Percentiles rank a stretch among this genome's conserved stretches.
phyloP scores from a whole-genome alignment of 371 early-diverging fungal genomes.

The Circinella umbellata region DNA sequence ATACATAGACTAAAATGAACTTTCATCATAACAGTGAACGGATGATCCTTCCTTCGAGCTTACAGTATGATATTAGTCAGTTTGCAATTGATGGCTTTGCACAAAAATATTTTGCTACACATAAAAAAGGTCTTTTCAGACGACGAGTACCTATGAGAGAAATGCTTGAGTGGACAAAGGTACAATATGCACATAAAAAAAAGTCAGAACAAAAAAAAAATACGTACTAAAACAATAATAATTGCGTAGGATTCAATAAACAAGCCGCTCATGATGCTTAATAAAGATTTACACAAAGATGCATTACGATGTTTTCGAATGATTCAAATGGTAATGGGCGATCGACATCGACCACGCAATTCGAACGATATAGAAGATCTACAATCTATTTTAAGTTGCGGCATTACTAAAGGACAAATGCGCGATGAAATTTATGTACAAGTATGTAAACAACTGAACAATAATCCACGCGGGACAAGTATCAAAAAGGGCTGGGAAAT shows the following conservation, averaged over 20 bases:
- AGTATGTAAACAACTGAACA: slow-evolving; percentile 87
- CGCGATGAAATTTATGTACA: slow-evolving; percentile 96
- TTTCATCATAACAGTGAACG: not conserved
- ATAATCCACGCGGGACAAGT: slow-evolving; percentile 81
- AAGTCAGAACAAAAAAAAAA: not conserved
- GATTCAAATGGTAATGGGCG: slow-evolving; percentile 88
- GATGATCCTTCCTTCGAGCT: slow-evolving; percentile 56
- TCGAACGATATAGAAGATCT: slow-evolving; percentile 60
- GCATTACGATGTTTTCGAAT: slow-evolving; percentile 84
- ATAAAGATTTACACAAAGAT: slow-evolving; percentile 81
- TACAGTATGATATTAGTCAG: slow-evolving; percentile 76
- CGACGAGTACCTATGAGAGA: slow-evolving; percentile 87
- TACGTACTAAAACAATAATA: too few species aligned
- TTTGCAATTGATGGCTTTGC: slow-evolving; percentile 94
- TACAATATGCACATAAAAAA: slow-evolving; percentile 4
- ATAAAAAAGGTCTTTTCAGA: slow-evolving; percentile 84
- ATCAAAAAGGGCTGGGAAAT: slow-evolving; percentile 89
- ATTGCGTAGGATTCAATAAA: slow-evolving; percentile 65
- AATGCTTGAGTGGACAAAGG: slow-evolving; percentile 84
- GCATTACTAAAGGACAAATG: slow-evolving; percentile 78
- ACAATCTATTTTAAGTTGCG: slow-evolving; percentile 76
- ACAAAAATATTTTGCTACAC: slow-evolving; percentile 87
- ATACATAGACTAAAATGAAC: too few species aligned
- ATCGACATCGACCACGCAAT: slow-evolving; percentile 49
- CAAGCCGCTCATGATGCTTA: slow-evolving; percentile 82